phyloP scores from a whole-genome alignment of 495 filamentous ascomycete species.

The Aspergillus homomorphus region DNA sequence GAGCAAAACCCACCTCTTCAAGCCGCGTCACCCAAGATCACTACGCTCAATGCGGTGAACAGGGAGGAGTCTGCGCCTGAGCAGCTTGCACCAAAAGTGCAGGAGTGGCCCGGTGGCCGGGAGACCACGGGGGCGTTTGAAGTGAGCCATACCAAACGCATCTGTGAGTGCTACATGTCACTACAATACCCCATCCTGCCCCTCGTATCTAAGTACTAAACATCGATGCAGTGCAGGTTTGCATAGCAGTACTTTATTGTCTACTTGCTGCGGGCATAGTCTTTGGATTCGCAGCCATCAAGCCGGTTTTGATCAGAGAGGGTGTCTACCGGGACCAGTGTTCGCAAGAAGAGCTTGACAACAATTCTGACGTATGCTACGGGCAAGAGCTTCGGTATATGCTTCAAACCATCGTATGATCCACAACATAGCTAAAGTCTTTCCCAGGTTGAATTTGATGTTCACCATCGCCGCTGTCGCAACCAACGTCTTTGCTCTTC shows the following conservation, averaged over 20 bases:
- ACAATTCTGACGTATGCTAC: slow-evolving; percentile 63
- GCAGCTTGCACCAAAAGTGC: slow-evolving; percentile 5
- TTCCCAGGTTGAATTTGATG: slow-evolving; percentile 74
- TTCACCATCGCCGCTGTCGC: slow-evolving; percentile 89
- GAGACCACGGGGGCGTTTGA: slow-evolving; percentile 66
- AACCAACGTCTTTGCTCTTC: slow-evolving; percentile 77
- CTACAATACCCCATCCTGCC: neutral
- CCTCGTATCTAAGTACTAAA: slow-evolving; percentile 1
- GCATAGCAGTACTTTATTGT: slow-evolving; percentile 71
- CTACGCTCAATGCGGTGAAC: slow-evolving; percentile 9
- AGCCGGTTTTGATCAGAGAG: slow-evolving; percentile 74
- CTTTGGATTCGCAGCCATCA: slow-evolving; percentile 77
- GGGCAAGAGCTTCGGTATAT: slow-evolving; percentile 70
- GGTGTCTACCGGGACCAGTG: slow-evolving; percentile 69
- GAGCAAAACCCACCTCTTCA: slow-evolving; percentile 28
- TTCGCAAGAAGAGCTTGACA: slow-evolving; percentile 54
- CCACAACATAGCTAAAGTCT: slow-evolving; percentile 7
- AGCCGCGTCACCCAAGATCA: slow-evolving; percentile 26
- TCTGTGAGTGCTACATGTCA: slow-evolving; percentile 46
- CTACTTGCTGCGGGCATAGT: slow-evolving; percentile 76
- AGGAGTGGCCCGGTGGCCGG: neutral
- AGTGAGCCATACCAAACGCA: slow-evolving; percentile 60
- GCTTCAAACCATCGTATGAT: neutral
- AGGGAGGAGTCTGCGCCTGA: slow-evolving; percentile 10
- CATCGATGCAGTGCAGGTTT: slow-evolving; percentile 33